Evolutionary conservation across 78 protist genomes (phyloP).

Genomic region (Guillardia theta): DNA sequence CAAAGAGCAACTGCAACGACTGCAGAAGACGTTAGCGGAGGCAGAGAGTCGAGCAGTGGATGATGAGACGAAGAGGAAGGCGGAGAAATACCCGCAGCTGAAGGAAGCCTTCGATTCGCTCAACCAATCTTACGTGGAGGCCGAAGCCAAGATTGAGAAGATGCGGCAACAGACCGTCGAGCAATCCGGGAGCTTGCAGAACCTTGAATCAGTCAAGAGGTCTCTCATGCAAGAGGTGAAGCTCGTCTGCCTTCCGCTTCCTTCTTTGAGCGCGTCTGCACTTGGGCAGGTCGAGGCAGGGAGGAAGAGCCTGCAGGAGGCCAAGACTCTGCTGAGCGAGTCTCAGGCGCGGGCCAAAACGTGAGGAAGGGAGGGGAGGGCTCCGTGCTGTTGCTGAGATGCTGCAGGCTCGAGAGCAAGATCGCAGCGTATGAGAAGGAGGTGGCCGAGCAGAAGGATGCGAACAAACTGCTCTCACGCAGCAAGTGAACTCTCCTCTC

Average conservation of each 20-base stretch:
- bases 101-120: background rate
- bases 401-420: slow-evolving; percentile 1
- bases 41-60: background rate
- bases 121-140: background rate
- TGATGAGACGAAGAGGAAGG: background rate
- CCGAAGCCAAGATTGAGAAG: background rate
- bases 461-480: background rate
- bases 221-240: background rate
- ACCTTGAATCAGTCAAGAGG: no score
- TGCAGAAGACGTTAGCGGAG: background rate
- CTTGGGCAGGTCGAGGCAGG: background rate
- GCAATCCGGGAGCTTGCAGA: background rate
- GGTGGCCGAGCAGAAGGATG: background rate
- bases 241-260: background rate
- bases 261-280: background rate
- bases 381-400: background rate
- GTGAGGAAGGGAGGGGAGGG: background rate
- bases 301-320: background rate
- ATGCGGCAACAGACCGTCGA: background rate
- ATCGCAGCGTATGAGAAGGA: background rate
- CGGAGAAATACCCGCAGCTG: background rate
- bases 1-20: background rate
- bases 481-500: background rate
- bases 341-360: background rate
- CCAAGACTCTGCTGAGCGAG: background rate